Conservation (phyloP, 2,329 filamentous ascomycete genomes). For the Beauveria rudraprayagi region DNA sequence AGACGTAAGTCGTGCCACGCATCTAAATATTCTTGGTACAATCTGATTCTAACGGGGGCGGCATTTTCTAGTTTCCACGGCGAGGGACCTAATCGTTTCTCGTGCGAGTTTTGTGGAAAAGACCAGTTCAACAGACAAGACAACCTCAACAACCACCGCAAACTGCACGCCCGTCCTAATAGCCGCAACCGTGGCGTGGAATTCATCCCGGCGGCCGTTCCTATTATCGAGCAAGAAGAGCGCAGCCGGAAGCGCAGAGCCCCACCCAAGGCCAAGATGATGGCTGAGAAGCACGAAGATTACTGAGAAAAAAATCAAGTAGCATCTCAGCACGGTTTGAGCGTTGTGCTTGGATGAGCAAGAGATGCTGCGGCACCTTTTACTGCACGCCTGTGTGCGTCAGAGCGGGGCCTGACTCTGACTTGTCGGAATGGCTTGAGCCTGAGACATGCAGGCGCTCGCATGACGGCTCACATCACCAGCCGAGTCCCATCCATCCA, state of each 20-base stretch:
- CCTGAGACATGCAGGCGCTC: constrained; percentile 8
- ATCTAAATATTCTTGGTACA: no score
- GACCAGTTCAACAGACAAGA: constrained; percentile 34
- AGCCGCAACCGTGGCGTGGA: constrained; percentile 32
- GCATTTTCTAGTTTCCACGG: constrained; percentile 24
- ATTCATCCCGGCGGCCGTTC: constrained; percentile 31
- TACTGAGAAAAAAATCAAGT: constrained; percentile 16
- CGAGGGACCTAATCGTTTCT: constrained; percentile 31
- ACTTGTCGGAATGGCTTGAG: not conserved
- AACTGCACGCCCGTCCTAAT: constrained; percentile 32
- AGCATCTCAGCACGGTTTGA: not conserved
- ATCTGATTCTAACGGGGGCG: not conserved
- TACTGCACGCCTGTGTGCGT: not conserved
- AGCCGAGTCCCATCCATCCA: not conserved
- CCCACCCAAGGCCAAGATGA: constrained; percentile 29
- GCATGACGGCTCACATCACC: constrained; percentile 1
- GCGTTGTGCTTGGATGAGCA: not conserved
- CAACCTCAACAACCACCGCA: constrained; percentile 35
- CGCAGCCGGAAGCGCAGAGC: constrained; percentile 32
- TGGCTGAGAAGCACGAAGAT: constrained; percentile 23
- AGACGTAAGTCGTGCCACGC: constrained; percentile 33
- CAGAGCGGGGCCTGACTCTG: not conserved
- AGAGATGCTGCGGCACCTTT: not conserved
- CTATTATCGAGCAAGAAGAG: constrained; percentile 33
- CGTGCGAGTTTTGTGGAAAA: constrained; percentile 35